Evolutionary conservation across 208 protist genomes (phyloP), one percentile per base, ranked within the genome.

Genomic region (Leishmania martiniquensis): DNA sequence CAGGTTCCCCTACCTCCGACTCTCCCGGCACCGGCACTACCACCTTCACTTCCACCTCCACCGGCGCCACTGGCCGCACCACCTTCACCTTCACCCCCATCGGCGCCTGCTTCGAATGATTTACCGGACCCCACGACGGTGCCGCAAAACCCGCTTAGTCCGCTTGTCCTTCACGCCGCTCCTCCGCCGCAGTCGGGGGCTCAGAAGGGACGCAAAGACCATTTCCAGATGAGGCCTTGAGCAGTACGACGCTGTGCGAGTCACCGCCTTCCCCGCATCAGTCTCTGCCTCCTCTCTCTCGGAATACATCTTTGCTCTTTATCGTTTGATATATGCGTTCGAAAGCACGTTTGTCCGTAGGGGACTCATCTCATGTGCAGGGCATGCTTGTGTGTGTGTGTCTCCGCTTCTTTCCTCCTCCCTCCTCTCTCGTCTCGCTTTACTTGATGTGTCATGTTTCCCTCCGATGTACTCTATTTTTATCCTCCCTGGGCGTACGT

Each of bases 151-250:
- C 60, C 74, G 22, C 75, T 86, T 32, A 45, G 73, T 13, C 83
- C 83, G 3, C 83, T 86, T 13, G 70, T 81, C 37, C 66, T 83
- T 60, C 75, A 74, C 49, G 75, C 75, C 34, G 9, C 1, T 71
- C 57, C 0, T 32, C 67, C n/a, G 47, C 47, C 29, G 49, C n/a
- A n/a, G 51, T 57, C 34, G 10, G 7, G 20, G 10, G 12, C 22
- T 2, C 37, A 4, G 34, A n/a, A 1, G 47, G 69, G 32, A 76
- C 80, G 65, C 49, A 78, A 77, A 29, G 68, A 72, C 39, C 75
- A 67, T 32, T 83, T 86, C 51, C 20, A 76, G n/a, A 60, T 78
- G 51, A 60, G 65, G 34, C 47, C 45, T n/a, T 78, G 39, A 76
- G 47, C 51, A 47, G 22, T 49, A 32, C 39, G n/a, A 49, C 39